phyloP scores from a whole-genome alignment of 257 asterid genomes.

The Solanum paucissectum region DNA sequence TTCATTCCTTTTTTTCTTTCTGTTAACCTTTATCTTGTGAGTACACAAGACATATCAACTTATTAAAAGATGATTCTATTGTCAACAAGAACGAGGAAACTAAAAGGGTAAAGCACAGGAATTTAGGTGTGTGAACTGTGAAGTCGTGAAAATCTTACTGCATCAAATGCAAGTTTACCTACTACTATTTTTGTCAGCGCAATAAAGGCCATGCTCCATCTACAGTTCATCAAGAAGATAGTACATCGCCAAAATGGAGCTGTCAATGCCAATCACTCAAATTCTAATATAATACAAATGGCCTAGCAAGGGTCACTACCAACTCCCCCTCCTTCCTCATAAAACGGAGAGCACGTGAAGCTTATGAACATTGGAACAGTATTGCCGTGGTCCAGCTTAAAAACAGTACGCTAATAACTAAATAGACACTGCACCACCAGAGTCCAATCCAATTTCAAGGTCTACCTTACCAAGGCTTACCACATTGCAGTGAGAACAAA shows the following conservation, averaged over 20 bases:
- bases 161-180: not conserved
- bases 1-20: not conserved
- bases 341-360: not conserved
- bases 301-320: not conserved
- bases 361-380: not conserved
- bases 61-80: not conserved
- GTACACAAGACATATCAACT: not conserved
- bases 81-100: not conserved
- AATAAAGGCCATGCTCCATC: not conserved
- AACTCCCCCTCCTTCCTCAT: not conserved
- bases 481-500: not conserved
- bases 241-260: not conserved
- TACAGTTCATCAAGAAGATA: not conserved
- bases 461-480: not conserved
- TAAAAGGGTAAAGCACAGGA: not conserved
- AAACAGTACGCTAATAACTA: not conserved
- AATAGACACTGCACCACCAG: not conserved
- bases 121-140: not conserved
- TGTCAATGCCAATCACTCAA: not conserved
- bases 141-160: not conserved
- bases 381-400: not conserved
- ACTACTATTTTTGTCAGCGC: not conserved
- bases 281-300: not conserved
- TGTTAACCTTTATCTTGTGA: not conserved
- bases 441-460: not conserved